These are phyloP conservation scores for Diaporthe batatas DNA, from an alignment of 2,329 filamentous ascomycete species.

Conservation along the genomic window DNA sequence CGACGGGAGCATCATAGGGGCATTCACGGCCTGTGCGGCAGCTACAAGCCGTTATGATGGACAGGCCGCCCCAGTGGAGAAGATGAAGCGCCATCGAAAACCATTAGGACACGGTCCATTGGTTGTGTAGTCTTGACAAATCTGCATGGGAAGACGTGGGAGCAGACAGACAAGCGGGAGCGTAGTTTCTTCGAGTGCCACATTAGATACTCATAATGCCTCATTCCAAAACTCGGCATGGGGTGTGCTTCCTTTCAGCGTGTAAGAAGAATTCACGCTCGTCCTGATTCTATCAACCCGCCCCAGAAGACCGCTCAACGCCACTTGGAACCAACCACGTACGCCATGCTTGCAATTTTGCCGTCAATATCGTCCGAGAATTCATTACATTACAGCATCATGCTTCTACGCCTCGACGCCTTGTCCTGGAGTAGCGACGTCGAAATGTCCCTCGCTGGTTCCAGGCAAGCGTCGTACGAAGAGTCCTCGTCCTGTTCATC, in stretches of 20 bases:
- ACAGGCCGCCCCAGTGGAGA: neutral
- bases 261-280: conserved; percentile 36
- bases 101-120: neutral
- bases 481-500: conserved; percentile 50
- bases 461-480: conserved; percentile 46
- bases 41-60: neutral
- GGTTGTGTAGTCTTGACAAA: neutral
- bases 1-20: conserved; percentile 63
- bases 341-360: conserved; percentile 18
- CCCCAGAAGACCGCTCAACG: neutral
- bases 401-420: conserved; percentile 66
- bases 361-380: neutral
- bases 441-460: conserved; percentile 47
- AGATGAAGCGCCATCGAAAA: neutral
- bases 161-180: conserved; percentile 2
- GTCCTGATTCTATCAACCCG: conserved; percentile 10
- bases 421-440: conserved; percentile 46
- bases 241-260: conserved; percentile 35
- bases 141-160: neutral
- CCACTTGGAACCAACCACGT: conserved; percentile 14
- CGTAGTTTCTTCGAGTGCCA: conserved; percentile 26
- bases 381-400: conserved; percentile 65
- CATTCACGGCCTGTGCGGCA: neutral
- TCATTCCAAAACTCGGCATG: conserved; percentile 9
- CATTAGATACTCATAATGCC: conserved; percentile 35